Percentiles rank a stretch among this genome's conserved stretches.
phyloP scores from a whole-genome alignment of 2,329 filamentous ascomycete genomes.

The Penicillium sp. region DNA sequence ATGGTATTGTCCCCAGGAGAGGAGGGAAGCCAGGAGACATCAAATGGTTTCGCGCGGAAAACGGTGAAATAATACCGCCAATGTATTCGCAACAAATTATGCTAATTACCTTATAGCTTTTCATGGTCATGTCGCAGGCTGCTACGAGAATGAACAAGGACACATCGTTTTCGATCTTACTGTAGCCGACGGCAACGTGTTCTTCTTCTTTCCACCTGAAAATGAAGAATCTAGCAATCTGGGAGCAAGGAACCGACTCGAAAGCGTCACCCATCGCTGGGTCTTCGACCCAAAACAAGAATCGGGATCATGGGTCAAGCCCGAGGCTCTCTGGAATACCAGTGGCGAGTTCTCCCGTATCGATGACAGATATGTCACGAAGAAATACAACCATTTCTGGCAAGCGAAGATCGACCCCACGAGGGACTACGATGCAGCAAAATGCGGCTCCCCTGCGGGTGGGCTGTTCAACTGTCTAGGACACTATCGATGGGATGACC shows the following conservation, averaged over 20 bases:
- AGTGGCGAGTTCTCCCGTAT: constrained; percentile 29
- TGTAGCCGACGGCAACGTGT: not conserved
- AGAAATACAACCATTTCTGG: constrained; percentile 51
- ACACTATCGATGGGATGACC: not conserved
- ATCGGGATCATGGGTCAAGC: constrained; percentile 40
- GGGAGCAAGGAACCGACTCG: constrained; percentile 21
- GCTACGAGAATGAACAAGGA: not conserved
- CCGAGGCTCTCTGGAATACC: constrained; percentile 26
- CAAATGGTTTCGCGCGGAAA: not conserved
- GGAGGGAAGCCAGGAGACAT: not conserved
- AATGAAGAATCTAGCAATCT: not conserved
- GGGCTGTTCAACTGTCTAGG: not conserved
- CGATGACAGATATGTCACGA: constrained; percentile 39
- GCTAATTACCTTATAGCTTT: not conserved
- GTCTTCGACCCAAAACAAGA: constrained; percentile 27
- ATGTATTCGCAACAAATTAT: too few species aligned
- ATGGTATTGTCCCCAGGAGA: not conserved
- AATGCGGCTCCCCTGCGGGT: not conserved
- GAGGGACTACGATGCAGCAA: constrained; percentile 29
- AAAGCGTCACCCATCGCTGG: constrained; percentile 31
- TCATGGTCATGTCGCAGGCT: not conserved
- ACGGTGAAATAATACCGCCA: not conserved
- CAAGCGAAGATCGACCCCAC: constrained; percentile 34
- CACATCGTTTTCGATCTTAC: not conserved
- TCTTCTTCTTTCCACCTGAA: not conserved